Conservation (phyloP, 164 flowering plant genomes). For the Umbilicus rupestris region DNA sequence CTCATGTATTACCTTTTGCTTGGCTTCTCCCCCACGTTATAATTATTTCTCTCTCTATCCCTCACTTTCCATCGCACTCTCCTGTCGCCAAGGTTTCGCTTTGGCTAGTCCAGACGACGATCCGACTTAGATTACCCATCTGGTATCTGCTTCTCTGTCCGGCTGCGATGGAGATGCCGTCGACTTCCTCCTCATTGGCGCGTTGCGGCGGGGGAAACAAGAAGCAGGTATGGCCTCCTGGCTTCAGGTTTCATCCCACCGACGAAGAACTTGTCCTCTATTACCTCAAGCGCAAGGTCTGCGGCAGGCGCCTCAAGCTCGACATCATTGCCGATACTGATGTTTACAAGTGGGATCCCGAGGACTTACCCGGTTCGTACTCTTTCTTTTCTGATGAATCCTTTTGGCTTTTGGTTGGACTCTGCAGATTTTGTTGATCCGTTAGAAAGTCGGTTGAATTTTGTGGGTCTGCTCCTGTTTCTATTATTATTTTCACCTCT, state of each 20-base stretch:
- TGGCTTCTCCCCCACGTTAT: too few relatives aligned
- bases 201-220: conserved; percentile 13
- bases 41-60: too few relatives aligned
- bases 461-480: not conserved
- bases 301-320: conserved; percentile 22
- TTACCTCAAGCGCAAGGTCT: conserved; percentile 54
- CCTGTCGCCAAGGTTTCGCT: too few relatives aligned
- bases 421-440: not conserved
- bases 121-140: not conserved
- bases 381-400: not conserved
- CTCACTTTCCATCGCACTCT: too few relatives aligned
- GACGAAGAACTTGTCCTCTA: conserved; percentile 59
- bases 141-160: not conserved
- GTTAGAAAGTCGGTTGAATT: too few relatives aligned
- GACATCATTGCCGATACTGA: conserved; percentile 42
- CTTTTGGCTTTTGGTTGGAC: not conserved
- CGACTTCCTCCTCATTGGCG: not conserved
- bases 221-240: conserved; percentile 34
- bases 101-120: too few relatives aligned
- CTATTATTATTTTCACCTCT: too few relatives aligned
- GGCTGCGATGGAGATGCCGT: conserved; percentile 3
- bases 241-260: conserved; percentile 60
- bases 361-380: conserved; percentile 50
- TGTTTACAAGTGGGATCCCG: conserved; percentile 63
- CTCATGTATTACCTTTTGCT: too few relatives aligned